Evolutionary conservation across 805 yeast species (phyloP).

Genomic region (Saturnispora dispora): DNA sequence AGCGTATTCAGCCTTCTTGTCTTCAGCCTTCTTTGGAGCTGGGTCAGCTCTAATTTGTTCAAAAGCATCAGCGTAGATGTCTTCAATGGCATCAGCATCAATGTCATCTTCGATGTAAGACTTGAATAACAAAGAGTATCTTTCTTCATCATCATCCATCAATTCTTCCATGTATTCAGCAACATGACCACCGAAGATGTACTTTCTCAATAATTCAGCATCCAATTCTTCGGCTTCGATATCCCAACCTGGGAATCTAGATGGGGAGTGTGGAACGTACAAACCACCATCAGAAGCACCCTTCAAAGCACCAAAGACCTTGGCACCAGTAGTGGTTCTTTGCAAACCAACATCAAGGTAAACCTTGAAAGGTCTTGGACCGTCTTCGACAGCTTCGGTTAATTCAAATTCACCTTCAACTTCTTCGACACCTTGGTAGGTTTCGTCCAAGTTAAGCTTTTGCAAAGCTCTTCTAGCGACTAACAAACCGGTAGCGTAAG

Average conservation of each 20-base stretch:
- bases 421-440: slow-evolving; percentile 98
- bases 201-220: slow-evolving; percentile 93
- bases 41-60: slow-evolving; percentile 96
- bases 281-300: slow-evolving; percentile 99
- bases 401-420: slow-evolving; percentile 98
- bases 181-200: slow-evolving; percentile 99
- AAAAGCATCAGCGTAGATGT: slow-evolving; percentile 90
- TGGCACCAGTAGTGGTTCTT: slow-evolving; percentile 99
- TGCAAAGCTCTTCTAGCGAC: slow-evolving; percentile 98
- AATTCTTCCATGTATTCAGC: slow-evolving; percentile 99
- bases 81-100: slow-evolving; percentile 96
- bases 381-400: slow-evolving; percentile 99
- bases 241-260: slow-evolving; percentile 99
- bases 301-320: slow-evolving; percentile 98
- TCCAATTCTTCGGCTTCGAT: slow-evolving; percentile 97
- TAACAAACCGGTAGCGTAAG: slow-evolving; percentile 96
- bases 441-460: slow-evolving; percentile 97
- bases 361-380: slow-evolving; percentile 99
- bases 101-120: slow-evolving; percentile 94
- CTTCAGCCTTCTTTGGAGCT: slow-evolving; percentile 75
- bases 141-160: slow-evolving; percentile 99
- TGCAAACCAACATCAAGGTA: slow-evolving; percentile 98
- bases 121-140: slow-evolving; percentile 93
- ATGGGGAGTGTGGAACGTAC: slow-evolving; percentile 97
- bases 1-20: slow-evolving; percentile 96